These are phyloP conservation scores for Spiromastix sp. DNA, from an alignment of 2,329 filamentous ascomycete species.

Conservation along the genomic window DNA sequence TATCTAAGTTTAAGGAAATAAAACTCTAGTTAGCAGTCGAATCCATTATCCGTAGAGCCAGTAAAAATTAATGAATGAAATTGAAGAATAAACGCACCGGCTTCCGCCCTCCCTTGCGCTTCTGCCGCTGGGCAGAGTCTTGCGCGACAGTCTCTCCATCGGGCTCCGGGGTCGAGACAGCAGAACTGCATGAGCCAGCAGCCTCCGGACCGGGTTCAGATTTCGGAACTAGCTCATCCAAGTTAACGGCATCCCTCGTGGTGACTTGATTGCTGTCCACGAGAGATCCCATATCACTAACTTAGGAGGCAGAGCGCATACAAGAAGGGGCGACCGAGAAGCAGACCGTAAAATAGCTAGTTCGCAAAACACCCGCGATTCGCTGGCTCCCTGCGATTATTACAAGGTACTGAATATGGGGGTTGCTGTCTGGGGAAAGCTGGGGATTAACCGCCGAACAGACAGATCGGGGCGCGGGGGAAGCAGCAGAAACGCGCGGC, in stretches of 20 bases:
- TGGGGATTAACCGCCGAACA: conserved; percentile 9
- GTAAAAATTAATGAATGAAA: conserved; percentile 2
- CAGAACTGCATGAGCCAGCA: conserved; percentile 34
- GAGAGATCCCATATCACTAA: conserved; percentile 33
- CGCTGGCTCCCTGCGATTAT: no score
- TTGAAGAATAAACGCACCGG: conserved; percentile 55
- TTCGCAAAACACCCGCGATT: conserved; percentile 4
- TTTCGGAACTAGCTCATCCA: conserved; percentile 33
- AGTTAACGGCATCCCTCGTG: conserved; percentile 28
- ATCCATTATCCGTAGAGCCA: conserved; percentile 8
- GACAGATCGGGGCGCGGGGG: conserved; percentile 7
- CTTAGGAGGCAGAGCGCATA: not conserved
- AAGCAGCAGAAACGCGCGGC: conserved; percentile 28
- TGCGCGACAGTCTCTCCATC: conserved; percentile 30
- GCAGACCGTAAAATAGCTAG: not conserved
- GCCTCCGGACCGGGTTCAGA: conserved; percentile 30
- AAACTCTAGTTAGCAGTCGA: conserved; percentile 9
- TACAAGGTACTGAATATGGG: no score
- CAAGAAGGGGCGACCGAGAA: not conserved
- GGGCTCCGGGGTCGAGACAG: conserved; percentile 37
- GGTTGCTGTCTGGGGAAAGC: no score
- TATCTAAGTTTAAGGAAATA: conserved; percentile 48
- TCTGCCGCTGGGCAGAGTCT: conserved; percentile 50
- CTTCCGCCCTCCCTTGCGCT: conserved; percentile 95
- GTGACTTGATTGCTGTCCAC: conserved; percentile 26